phyloP scores from a whole-genome alignment of 495 filamentous ascomycete species.

The Daldinia childiae region DNA sequence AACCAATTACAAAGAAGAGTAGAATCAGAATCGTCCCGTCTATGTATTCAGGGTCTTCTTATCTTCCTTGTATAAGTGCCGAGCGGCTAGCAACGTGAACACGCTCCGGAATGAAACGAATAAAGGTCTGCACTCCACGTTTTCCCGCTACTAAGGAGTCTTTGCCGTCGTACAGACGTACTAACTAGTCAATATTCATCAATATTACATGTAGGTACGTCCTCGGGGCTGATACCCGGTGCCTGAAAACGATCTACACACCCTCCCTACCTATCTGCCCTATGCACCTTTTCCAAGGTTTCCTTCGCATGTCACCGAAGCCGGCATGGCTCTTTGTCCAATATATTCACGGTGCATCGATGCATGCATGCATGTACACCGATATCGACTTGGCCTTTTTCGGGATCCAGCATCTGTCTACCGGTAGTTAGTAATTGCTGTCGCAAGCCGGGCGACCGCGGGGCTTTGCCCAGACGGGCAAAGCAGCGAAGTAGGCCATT shows the following conservation, averaged over 20 bases:
- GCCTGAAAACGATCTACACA: neutral
- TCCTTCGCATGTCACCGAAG: neutral
- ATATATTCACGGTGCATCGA: too few relatives aligned
- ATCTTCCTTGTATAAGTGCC: conserved; percentile 6
- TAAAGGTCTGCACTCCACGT: conserved; percentile 33
- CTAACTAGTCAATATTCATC: neutral
- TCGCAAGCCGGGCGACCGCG: conserved; percentile 12
- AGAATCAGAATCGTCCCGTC: too few relatives aligned
- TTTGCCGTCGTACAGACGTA: neutral
- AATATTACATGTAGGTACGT: neutral
- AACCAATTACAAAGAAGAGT: too few relatives aligned
- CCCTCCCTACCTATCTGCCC: neutral
- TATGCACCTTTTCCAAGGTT: neutral
- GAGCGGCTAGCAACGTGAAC: conserved; percentile 25
- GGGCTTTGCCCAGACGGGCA: neutral
- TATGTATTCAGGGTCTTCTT: too few relatives aligned
- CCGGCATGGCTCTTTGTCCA: neutral
- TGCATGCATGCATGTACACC: neutral
- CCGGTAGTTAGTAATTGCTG: conserved; percentile 7
- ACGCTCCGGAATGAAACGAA: conserved; percentile 16
- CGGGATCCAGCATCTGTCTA: conserved; percentile 10
- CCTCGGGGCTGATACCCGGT: neutral
- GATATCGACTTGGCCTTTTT: neutral
- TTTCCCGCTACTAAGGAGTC: neutral
- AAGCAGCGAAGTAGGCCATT: neutral